Percentiles rank a stretch among this genome's conserved stretches.
These are phyloP conservation scores for Cladosporium halotolerans DNA, from an alignment of 2,329 filamentous ascomycete species.

Conservation along the genomic window DNA sequence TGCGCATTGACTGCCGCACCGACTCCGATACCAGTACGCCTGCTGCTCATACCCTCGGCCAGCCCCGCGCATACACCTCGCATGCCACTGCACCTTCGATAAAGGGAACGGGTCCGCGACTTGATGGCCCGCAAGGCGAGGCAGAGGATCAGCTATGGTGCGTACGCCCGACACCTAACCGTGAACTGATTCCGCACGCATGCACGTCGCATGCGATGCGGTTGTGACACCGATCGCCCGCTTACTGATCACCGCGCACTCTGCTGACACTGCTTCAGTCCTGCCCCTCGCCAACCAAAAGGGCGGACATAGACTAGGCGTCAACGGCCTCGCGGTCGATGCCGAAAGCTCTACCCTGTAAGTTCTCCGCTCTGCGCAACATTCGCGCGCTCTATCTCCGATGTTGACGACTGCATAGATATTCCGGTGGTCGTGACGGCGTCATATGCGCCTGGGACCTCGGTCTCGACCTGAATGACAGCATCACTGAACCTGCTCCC, in stretches of 20 bases:
- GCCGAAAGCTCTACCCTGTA: slow-evolving; percentile 77
- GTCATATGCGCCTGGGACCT: slow-evolving; percentile 95
- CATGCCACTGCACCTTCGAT: neutral
- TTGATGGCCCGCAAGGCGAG: slow-evolving; percentile 47
- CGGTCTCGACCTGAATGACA: slow-evolving; percentile 57
- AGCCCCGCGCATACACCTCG: neutral
- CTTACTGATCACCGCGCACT: slow-evolving; percentile 8
- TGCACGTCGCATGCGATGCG: slow-evolving; percentile 3
- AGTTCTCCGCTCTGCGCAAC: slow-evolving; percentile 31
- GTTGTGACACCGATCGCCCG: neutral
- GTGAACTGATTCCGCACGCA: neutral
- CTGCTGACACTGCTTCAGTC: slow-evolving; percentile 42
- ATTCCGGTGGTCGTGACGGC: slow-evolving; percentile 92
- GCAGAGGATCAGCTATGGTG: slow-evolving; percentile 50
- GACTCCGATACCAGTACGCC: too few species aligned
- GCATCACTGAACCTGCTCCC: slow-evolving; percentile 26
- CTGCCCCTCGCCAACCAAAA: slow-evolving; percentile 62
- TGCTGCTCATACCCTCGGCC: too few species aligned
- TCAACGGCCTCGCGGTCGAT: slow-evolving; percentile 91
- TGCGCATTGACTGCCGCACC: too few species aligned
- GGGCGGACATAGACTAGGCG: slow-evolving; percentile 84
- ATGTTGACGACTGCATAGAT: slow-evolving; percentile 50
- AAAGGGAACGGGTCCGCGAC: slow-evolving; percentile 3
- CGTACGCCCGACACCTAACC: slow-evolving; percentile 8
- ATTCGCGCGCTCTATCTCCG: neutral